Base-by-base conservation (phyloP, 176 grass and related monocot genomes). In the Melocanna baccifera region DNA sequence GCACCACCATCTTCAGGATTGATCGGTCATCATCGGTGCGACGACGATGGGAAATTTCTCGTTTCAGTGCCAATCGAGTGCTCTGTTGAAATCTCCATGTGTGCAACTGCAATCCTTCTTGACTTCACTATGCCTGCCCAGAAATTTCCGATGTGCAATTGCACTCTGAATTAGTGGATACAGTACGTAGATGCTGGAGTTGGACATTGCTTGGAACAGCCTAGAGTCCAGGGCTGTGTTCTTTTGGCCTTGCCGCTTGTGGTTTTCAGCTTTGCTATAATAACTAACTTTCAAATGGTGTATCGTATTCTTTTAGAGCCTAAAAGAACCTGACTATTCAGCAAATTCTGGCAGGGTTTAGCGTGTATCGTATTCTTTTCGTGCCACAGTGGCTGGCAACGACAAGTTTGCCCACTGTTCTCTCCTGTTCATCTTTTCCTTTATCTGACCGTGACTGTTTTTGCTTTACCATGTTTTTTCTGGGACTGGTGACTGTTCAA, bases 61-160 rank as follows among this genome's bases (percentile, higher is more conserved):
- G 63, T 45, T 57, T 40, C 78, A 66, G 75, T 73, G 81, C 68
- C 87, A 56, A 85, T 90, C 75, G 41, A 90, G 66, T 90, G 80
- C 80, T 5, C 50, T 26, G 50, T 83, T 82, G 80, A 90, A 87
- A 70, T 29, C 11, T 61, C 29, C 22, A 5, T n/a, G 7, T 42
- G 68, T 57, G 57, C 81, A 12, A 50, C 50, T 63, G 73, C 42
- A 37, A 67, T 65, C 45, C 57, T 52, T 56, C 51, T 66, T 81
- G 71, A 57, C 64, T 43, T 62, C 36, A 18, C 23, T 5, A 43
- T 71, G 62, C 3, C 22, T 37, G 37, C n/a, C 59, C 15, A 67
- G 68, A 67, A 40, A 76, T 80, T 28, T 25, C 50, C 80, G 30
- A 20, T 48, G 68, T 42, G 36, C 67, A 34, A 80, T 32, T 69